Base-by-base conservation (phyloP, 75 land plant genomes). In the Pseudotsuga menziesii region DNA sequence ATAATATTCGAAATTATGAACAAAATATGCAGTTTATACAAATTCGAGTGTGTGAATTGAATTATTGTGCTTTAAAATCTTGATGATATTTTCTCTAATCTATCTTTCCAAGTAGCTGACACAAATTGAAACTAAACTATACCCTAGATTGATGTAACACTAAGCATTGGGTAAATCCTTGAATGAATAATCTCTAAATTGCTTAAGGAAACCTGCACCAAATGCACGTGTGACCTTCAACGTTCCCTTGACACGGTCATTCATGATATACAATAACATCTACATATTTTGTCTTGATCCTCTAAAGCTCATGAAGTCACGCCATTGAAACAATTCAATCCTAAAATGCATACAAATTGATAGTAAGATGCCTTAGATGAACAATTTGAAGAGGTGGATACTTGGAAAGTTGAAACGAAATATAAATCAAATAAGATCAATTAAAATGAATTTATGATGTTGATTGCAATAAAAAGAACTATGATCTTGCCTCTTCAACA, bases 191-290 rank as follows among this genome's bases (percentile, higher is more conserved):
- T 29, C 32, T 0, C 32, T 29, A 29, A 29, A 0, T 1, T 29
- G 32, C 32, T 29, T 29, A 29, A 29, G 32, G 32, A 29, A 95
- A 19, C 98, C 98, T 35, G 98, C 98, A 39, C 98, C 98, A 83
- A 95, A 95, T 75, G 98, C 98, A 66, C 98, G 89, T 20, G 98
- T 95, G 78, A 95, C 98, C 77, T 93, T 93, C 92, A 95, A 75
- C 15, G 89, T 88, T 19, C 98, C 98, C 81, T 95, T 95, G n/a
- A 95, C 98, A 61, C 98, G 94, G 57, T 91, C 98, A 73, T 95
- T 93, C 55, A 78, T 64, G 58, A 95, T 86, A 12, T 92, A 87
- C 56, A 77, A 79, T 60, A 84, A 82, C 98, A 80, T 93, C 90
- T 4, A 85, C 86, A 70, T 95, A 96, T 58, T 91, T 94, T 60